Evolutionary conservation across 2,329 filamentous ascomycete genomes (phyloP).

Genomic region (Nothopassalora personata): DNA sequence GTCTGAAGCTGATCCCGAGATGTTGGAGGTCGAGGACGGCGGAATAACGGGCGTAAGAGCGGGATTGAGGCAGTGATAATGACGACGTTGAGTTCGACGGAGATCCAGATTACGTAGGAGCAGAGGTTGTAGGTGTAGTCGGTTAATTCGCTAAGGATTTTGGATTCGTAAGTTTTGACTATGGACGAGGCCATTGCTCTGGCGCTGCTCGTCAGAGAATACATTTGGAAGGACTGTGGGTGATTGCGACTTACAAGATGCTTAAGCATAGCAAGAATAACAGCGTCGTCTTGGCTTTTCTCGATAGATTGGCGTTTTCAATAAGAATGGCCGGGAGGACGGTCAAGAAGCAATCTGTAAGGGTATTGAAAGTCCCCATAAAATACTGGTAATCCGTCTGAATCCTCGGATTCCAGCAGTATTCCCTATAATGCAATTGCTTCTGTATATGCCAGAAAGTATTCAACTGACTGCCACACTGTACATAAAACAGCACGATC

Average conservation of each 20-base stretch:
- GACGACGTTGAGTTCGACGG: conserved; percentile 33
- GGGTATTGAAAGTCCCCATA: conserved; percentile 26
- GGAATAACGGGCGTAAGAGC: conserved; percentile 26
- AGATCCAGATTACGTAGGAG: conserved; percentile 26
- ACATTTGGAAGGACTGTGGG: not conserved
- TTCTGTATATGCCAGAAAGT: conserved; percentile 18
- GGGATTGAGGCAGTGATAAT: conserved; percentile 30
- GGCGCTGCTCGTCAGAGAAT: not conserved
- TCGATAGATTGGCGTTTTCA: conserved; percentile 24
- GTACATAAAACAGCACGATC: conserved; percentile 22
- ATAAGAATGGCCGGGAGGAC: conserved; percentile 28
- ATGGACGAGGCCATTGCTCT: conserved; percentile 29
- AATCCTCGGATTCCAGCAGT: conserved; percentile 21
- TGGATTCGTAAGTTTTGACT: conserved; percentile 29
- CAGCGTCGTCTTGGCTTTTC: conserved; percentile 24
- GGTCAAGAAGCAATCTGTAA: conserved; percentile 29
- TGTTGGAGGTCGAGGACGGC: not conserved
- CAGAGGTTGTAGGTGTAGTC: conserved; percentile 30
- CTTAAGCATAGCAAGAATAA: conserved; percentile 26
- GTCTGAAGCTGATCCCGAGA: not conserved
- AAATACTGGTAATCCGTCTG: conserved; percentile 22
- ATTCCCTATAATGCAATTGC: conserved; percentile 13
- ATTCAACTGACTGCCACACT: conserved; percentile 26
- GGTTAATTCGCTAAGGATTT: conserved; percentile 20
- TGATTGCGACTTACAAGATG: conserved; percentile 15